A percentile compares a stretch with the other conserved stretches of the same genome.
Evolutionary conservation across 2,329 filamentous ascomycete species (phyloP).

Genomic region (Arthrocladium fulminans): DNA sequence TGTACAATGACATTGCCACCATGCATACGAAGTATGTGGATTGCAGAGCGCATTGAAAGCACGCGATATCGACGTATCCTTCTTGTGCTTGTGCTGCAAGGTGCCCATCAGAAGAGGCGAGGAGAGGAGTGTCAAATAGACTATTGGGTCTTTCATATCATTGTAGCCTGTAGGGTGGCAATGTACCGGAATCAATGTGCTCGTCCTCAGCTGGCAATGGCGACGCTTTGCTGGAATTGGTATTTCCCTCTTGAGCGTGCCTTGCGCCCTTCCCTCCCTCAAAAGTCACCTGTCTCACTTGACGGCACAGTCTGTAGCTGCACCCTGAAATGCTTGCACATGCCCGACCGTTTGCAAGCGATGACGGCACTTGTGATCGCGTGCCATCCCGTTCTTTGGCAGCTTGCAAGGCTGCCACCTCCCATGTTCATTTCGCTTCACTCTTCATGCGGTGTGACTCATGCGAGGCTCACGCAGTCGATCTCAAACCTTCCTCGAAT

Average conservation of each 20-base stretch:
- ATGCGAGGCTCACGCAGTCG: neutral
- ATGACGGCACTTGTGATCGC: neutral
- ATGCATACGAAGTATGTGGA: neutral
- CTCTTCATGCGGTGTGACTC: slow-evolving; percentile 3
- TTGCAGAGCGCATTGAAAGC: neutral
- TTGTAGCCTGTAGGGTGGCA: too few species aligned
- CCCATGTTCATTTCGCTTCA: slow-evolving; percentile 5
- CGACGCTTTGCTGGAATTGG: too few species aligned
- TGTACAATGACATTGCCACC: neutral
- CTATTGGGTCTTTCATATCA: too few species aligned
- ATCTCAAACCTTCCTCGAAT: neutral
- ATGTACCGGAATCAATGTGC: too few species aligned
- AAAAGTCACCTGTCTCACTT: too few species aligned
- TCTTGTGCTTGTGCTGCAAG: too few species aligned
- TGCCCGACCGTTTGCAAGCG: neutral
- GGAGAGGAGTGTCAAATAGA: too few species aligned
- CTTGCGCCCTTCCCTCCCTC: too few species aligned
- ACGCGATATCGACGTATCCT: neutral
- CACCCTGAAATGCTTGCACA: neutral
- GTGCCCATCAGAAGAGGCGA: too few species aligned
- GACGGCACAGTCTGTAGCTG: too few species aligned
- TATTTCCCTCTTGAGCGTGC: too few species aligned
- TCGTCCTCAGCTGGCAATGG: too few species aligned
- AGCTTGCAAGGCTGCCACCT: neutral
- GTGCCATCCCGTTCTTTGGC: neutral